Conservation (phyloP, 139 green algal species). For the Zygnema circumcarinatum region DNA sequence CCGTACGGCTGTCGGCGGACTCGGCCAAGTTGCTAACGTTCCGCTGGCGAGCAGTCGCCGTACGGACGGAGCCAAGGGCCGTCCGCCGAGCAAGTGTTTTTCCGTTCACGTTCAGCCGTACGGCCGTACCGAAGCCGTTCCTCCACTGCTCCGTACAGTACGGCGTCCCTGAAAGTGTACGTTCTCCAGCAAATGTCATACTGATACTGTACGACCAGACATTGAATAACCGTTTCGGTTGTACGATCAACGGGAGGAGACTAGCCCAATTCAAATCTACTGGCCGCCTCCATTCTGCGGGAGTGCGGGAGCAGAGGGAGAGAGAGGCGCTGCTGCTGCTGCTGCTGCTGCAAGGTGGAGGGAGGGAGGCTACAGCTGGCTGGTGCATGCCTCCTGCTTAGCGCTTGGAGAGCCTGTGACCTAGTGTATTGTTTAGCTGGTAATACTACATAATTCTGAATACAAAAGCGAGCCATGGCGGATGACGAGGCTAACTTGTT, state of each 20-base stretch:
- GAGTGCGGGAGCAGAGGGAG: not conserved
- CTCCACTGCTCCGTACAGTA: not conserved
- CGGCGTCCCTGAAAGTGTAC: not conserved
- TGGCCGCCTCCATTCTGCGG: not conserved
- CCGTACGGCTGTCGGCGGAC: not conserved
- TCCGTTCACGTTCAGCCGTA: not conserved
- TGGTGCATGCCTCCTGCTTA: not conserved
- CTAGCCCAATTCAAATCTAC: not conserved
- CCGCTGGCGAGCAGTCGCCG: not conserved
- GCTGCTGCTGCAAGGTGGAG: not conserved
- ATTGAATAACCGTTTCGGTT: not conserved
- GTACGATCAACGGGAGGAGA: not conserved
- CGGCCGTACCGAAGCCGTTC: not conserved
- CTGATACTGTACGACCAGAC: not conserved
- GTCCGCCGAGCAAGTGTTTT: not conserved
- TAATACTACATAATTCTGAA: too few species aligned
- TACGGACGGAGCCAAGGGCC: not conserved
- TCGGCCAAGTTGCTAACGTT: not conserved
- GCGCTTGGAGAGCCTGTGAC: too few species aligned
- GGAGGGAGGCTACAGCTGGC: not conserved
- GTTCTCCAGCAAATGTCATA: not conserved
- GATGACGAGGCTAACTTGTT: conserved; percentile 73
- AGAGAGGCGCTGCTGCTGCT: not conserved
- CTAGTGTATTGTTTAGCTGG: too few species aligned
- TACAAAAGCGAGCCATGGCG: conserved; percentile 41